Base-by-base conservation (phyloP, 2,329 filamentous ascomycete genomes). In the Blastomyces parvus region DNA sequence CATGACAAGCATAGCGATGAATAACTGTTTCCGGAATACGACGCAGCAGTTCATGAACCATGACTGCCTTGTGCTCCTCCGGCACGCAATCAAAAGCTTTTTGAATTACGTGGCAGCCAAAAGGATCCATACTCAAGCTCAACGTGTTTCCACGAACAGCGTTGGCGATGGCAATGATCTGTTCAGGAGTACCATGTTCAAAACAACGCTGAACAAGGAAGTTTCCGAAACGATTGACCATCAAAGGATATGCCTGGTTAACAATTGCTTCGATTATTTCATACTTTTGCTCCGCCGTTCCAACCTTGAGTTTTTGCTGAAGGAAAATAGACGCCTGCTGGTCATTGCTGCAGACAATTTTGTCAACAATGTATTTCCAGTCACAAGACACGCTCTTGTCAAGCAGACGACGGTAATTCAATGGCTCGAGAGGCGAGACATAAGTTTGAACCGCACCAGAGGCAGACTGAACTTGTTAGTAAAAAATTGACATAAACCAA, bases 341-440 rank as follows among this genome's bases (percentile, higher is more conserved):
- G 73, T 99, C 94, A 75, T 99, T 97, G 80, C 92, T 97, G 84
- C 91, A 95, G 68, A 99, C 92, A 73, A 99, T 99, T 82, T 97
- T 97, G 80, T 99, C 93, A 62, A 99, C 94, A 70, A 99, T 97
- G 74, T 96, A 97, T 79, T 94, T 96, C 94, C 93, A 99, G 79
- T 99, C 95, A 79, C 93, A 97, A 72, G 90, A 96, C 76, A 96
- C 91, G 73, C 93, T 96, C 72, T 92, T 91, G 73, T 99, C 94
- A 57, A 97, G 85, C 48, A 99, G 84, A 63, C 92, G 91, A 65
- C 94, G 91, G 72, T 97, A 99, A 77, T 99, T 97, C 70, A 97
- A 84, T 13, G 93, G 94, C 76, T 99, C 94, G 7, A 89, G 89
- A 3, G 91, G 88, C 13, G 89, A 87, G 36, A 97, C 80, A 73